These are phyloP conservation scores for Mycena pura DNA, from an alignment of 768 basidiomycete genomes.

Conservation along the genomic window DNA sequence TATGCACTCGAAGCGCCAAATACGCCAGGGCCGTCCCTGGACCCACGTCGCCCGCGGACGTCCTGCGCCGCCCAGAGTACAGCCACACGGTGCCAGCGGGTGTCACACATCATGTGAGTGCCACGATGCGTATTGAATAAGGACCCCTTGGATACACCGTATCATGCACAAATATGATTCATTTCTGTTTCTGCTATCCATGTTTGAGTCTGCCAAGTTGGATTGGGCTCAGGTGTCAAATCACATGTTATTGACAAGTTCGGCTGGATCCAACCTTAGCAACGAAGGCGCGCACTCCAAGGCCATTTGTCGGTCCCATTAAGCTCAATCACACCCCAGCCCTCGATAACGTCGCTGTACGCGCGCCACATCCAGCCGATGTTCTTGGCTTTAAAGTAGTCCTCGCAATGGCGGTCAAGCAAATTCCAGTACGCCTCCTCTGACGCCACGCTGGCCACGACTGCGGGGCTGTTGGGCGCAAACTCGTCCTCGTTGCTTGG, in stretches of 20 bases:
- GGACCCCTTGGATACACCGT: too few relatives aligned
- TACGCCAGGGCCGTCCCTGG: constrained; percentile 13
- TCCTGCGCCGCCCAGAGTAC: constrained; percentile 20
- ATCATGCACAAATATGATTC: too few relatives aligned
- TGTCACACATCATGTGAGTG: too few relatives aligned
- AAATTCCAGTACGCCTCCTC: constrained; percentile 20
- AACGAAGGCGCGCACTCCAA: constrained; percentile 12
- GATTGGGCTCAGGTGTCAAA: too few relatives aligned
- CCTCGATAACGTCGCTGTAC: constrained; percentile 22
- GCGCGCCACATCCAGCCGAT: constrained; percentile 27
- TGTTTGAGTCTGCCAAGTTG: too few relatives aligned
- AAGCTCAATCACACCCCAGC: constrained; percentile 21
- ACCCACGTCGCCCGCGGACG: constrained; percentile 18
- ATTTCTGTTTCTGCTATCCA: too few relatives aligned
- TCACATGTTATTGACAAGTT: too few relatives aligned
- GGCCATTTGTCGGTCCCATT: constrained; percentile 23
- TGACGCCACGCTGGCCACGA: constrained; percentile 21
- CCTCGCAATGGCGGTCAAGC: constrained; percentile 20
- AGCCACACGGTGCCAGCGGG: constrained; percentile 7
- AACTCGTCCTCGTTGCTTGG: constrained; percentile 26
- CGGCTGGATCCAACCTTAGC: constrained; percentile 8
- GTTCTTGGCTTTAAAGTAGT: constrained; percentile 23
- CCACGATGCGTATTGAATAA: too few relatives aligned
- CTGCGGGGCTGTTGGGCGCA: constrained; percentile 21
- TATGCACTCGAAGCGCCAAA: constrained; percentile 24